phyloP scores from a whole-genome alignment of 805 yeast genomes.

The Metschnikowia reukaufii region DNA sequence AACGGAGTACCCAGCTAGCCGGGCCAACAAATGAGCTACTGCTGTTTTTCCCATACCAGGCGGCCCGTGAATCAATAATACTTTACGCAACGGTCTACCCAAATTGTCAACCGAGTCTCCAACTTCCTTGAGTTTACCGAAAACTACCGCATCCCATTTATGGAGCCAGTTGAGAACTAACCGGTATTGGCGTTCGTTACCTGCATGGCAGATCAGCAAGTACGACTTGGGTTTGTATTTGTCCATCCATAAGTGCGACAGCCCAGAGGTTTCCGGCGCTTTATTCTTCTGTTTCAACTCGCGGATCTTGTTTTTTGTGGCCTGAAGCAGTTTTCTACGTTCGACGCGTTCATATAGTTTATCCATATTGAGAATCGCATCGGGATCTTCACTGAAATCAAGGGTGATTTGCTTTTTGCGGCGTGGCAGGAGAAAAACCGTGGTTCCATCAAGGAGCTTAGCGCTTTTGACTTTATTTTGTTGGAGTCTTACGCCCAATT shows the following conservation, averaged over 20 bases:
- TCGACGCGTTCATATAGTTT: slow-evolving; percentile 18
- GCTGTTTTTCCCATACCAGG: slow-evolving; percentile 94
- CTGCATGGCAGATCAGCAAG: slow-evolving; percentile 42
- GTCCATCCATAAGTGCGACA: slow-evolving; percentile 36
- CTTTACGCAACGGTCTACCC: slow-evolving; percentile 48
- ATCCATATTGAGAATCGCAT: slow-evolving; percentile 19
- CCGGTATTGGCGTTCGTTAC: slow-evolving; percentile 44
- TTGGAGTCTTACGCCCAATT: no score
- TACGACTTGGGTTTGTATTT: slow-evolving; percentile 39
- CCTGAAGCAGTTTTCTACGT: slow-evolving; percentile 13
- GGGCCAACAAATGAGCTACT: slow-evolving; percentile 80
- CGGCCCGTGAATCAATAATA: slow-evolving; percentile 83
- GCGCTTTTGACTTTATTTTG: slow-evolving; percentile 9
- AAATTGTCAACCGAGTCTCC: slow-evolving; percentile 25
- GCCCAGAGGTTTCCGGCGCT: neutral
- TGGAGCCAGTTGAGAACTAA: slow-evolving; percentile 40
- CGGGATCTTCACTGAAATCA: slow-evolving; percentile 9
- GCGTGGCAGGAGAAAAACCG: slow-evolving; percentile 15
- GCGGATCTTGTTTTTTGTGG: slow-evolving; percentile 5
- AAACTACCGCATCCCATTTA: slow-evolving; percentile 38
- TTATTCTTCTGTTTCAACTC: neutral
- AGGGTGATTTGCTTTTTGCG: neutral
- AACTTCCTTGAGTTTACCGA: slow-evolving; percentile 22
- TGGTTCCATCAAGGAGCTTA: slow-evolving; percentile 15
- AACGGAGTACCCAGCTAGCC: slow-evolving; percentile 75